Percentiles rank a stretch among this genome's conserved stretches.
Conservation (phyloP, 768 basidiomycete species). For the Pisolithus albus region DNA sequence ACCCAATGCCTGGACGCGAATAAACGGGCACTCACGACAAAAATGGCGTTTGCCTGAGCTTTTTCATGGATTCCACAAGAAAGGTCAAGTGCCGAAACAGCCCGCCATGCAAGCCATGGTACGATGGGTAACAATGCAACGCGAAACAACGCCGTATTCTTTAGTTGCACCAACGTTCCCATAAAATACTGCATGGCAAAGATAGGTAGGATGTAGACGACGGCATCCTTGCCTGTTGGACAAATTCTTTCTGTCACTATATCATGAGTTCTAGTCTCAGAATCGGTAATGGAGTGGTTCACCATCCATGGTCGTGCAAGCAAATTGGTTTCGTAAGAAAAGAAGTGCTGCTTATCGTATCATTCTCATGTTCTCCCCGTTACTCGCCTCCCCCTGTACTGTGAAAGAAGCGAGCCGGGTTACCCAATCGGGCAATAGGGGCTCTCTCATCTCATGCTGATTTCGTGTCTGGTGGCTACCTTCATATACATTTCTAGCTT, state of each 20-base stretch:
- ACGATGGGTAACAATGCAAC: constrained; percentile 43
- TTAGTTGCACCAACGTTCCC: constrained; percentile 47
- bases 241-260: neutral
- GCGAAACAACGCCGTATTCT: constrained; percentile 35
- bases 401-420: no score
- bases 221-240: constrained; percentile 19
- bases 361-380: no score
- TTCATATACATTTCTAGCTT: no score
- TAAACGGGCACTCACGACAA: constrained; percentile 14
- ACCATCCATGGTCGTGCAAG: no score
- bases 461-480: no score
- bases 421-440: no score
- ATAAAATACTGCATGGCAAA: constrained; percentile 43
- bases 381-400: no score
- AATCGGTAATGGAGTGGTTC: neutral
- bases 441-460: no score
- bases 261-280: constrained; percentile 1
- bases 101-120: constrained; percentile 39
- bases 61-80: constrained; percentile 13
- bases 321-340: no score
- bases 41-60: constrained; percentile 9
- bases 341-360: no score
- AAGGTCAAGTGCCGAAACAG: constrained; percentile 20
- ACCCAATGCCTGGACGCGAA: neutral
- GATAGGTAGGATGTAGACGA: constrained; percentile 35